These are phyloP conservation scores for Chaetomium fimeti DNA, from an alignment of 495 filamentous ascomycete genomes.

Conservation along the genomic window DNA sequence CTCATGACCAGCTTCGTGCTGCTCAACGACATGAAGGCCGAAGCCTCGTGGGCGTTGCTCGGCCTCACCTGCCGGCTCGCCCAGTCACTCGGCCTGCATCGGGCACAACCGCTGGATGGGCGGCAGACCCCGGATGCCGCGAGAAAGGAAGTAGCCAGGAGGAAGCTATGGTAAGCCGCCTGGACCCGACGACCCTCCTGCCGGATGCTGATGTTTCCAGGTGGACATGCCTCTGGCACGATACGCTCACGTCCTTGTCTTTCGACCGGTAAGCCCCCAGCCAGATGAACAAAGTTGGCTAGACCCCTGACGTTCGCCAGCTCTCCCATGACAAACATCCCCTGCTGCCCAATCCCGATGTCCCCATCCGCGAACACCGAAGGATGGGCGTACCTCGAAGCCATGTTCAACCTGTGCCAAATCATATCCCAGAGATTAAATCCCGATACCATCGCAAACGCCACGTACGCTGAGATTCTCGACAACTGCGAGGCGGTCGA, in stretches of 20 bases:
- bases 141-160: constrained; percentile 46
- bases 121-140: constrained; percentile 38
- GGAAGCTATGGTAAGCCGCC: constrained; percentile 45
- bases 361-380: constrained; percentile 45
- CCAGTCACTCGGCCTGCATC: constrained; percentile 54
- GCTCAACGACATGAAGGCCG: constrained; percentile 60
- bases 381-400: constrained; percentile 53
- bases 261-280: constrained; percentile 50
- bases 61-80: constrained; percentile 56
- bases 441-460: constrained; percentile 48
- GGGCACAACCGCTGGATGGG: constrained; percentile 41
- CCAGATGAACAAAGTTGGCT: too few relatives aligned
- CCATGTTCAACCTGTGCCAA: constrained; percentile 54
- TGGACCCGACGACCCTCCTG: too few relatives aligned
- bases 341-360: constrained; percentile 48
- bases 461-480: constrained; percentile 49
- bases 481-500: constrained; percentile 50
- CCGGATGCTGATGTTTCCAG: constrained; percentile 28
- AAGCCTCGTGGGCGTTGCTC: constrained; percentile 57
- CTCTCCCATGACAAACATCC: constrained; percentile 52
- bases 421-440: constrained; percentile 52
- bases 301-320: constrained; percentile 21
- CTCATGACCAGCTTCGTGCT: constrained; percentile 55
- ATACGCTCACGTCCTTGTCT: constrained; percentile 54
- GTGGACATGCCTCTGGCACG: constrained; percentile 60